Evolutionary conservation across 2,329 filamentous ascomycete genomes (phyloP).

Genomic region (Sarocladium strictum): DNA sequence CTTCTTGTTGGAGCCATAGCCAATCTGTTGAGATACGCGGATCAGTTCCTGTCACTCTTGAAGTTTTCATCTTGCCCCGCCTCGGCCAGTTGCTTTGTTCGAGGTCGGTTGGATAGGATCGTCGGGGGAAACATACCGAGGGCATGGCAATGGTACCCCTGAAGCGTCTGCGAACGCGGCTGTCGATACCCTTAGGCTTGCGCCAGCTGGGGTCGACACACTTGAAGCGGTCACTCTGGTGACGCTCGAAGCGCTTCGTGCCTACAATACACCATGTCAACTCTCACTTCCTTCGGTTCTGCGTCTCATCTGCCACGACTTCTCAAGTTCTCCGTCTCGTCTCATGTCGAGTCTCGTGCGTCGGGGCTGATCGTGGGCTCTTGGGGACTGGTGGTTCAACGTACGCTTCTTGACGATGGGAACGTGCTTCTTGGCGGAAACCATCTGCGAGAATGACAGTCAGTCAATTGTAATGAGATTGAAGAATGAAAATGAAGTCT

Average conservation of each 20-base stretch:
- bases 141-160: conserved; percentile 94
- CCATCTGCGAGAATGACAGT: conserved; percentile 61
- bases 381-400: conserved; percentile 36
- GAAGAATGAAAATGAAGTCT: conserved; percentile 4
- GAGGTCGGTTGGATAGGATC: neutral
- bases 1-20: conserved; percentile 99
- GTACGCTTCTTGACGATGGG: conserved; percentile 99
- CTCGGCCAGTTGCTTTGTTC: conserved; percentile 1
- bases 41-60: neutral
- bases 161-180: conserved; percentile 94
- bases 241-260: conserved; percentile 91
- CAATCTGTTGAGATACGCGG: conserved; percentile 62
- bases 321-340: neutral
- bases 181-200: conserved; percentile 99
- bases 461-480: neutral
- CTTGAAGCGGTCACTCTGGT: conserved; percentile 97
- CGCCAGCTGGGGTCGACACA: conserved; percentile 88
- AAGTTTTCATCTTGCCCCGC: conserved; percentile 5
- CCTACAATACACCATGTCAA: conserved; percentile 49
- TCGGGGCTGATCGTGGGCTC: conserved; percentile 5
- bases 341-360: conserved; percentile 2
- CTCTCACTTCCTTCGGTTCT: conserved; percentile 15
- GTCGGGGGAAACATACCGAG: conserved; percentile 62
- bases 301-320: conserved; percentile 7
- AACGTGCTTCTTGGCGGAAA: conserved; percentile 98